Base-by-base conservation (phyloP, 2,329 filamentous ascomycete genomes). In the Salinomyces thailandicus region DNA sequence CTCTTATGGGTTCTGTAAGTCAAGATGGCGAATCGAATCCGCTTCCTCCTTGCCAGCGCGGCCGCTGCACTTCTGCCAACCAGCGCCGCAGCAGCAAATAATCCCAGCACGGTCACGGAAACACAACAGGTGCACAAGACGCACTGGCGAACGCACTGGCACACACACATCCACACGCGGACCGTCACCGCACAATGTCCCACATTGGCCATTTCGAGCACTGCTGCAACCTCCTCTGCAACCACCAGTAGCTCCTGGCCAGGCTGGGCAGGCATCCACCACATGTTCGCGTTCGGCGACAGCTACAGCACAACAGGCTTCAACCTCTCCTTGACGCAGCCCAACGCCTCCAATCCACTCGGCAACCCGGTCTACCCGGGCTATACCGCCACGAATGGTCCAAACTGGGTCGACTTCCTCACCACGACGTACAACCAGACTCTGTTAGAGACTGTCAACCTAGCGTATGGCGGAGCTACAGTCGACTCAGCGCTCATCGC, bases 261-360 rank as follows among this genome's bases (percentile, higher is more conserved):
- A 9, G 49, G 49, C 3, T 51, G 47, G 47, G 36, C 24, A 14
- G 44, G 47, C 12, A 43, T 55, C 26, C 35, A 37, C 26, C 43
- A 52, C 24, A 44, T 47, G 37, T 42, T 54, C 29, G 43, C 52
- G 26, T 58, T 58, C 45, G 73, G 74, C 28, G 71, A 78, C 48
- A 76, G 71, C 2, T 78, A 77, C 57, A 33, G 15, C 1, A 66
- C 69, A 42, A 76, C 72, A 2, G 69, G 70, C 6, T 81, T 81
- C 56, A 59, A 76, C 40, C 59, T 68, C 28, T 65, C 58, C 8
- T 61, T 64, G 15, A 55, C 63, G 0, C 66, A 74, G 24, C 75
- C 77, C 1, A 69, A 63, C 5, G 44, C 62, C 4, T 54, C 58
- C 5, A 74, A 77, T 48, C 73, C 75, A 0, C 60, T 80, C 43